These are phyloP conservation scores for Pseudogymnoascus sp. DNA, from an alignment of 2,329 filamentous ascomycete genomes.

Conservation along the genomic window DNA sequence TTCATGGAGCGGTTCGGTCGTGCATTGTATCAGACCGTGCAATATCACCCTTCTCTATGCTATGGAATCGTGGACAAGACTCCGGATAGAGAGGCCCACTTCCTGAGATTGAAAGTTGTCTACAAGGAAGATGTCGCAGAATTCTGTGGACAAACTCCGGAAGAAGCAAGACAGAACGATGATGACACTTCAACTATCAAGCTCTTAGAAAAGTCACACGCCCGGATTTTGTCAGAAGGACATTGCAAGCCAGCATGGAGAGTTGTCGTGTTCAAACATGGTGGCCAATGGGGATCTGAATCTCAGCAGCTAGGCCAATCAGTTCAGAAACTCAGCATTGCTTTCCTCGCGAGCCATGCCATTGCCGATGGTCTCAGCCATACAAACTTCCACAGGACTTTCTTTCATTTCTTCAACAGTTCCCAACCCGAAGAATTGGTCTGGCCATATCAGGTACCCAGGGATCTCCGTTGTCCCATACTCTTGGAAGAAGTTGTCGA, in stretches of 20 bases:
- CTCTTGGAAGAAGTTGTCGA: neutral
- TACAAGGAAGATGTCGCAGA: slow-evolving; percentile 17
- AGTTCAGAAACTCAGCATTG: slow-evolving; percentile 14
- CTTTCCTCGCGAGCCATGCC: slow-evolving; percentile 11
- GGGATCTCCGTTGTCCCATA: neutral
- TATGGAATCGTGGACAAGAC: slow-evolving; percentile 16
- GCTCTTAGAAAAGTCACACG: too few relatives aligned
- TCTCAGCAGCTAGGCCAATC: neutral
- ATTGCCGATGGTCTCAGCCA: slow-evolving; percentile 17
- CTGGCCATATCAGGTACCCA: neutral
- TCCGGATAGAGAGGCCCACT: slow-evolving; percentile 13
- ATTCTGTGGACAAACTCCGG: slow-evolving; percentile 5
- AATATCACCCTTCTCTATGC: slow-evolving; percentile 16
- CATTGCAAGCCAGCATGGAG: slow-evolving; percentile 19
- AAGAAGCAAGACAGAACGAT: neutral
- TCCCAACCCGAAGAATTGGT: neutral
- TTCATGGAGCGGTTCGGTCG: neutral
- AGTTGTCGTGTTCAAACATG: slow-evolving; percentile 16
- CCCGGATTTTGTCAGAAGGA: slow-evolving; percentile 7
- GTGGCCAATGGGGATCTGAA: neutral
- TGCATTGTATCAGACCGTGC: slow-evolving; percentile 15
- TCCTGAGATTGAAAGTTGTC: slow-evolving; percentile 10
- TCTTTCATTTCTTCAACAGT: slow-evolving; percentile 14
- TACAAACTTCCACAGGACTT: slow-evolving; percentile 17
- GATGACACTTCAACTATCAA: neutral